Base-by-base conservation (phyloP, 345 rosid species). In the Syzygium grande region DNA sequence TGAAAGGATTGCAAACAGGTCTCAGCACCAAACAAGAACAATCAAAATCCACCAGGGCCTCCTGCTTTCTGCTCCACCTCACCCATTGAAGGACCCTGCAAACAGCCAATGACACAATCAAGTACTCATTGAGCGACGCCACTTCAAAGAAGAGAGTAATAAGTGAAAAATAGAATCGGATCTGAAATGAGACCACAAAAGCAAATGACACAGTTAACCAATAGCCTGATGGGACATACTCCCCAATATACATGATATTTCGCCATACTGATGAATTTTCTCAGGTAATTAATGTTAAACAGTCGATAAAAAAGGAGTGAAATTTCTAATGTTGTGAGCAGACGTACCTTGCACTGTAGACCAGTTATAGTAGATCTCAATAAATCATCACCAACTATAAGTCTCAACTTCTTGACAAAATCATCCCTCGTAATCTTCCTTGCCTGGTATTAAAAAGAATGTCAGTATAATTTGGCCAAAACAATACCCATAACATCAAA, bases 351-450 rank as follows among this genome's bases (percentile, higher is more conserved):
- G 93, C 93, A 86, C 43, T 94, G 99, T 85, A 98, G 96, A 88
- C 93, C 89, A 56, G 93, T 95, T 91, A 97, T 95, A 1, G 98
- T 95, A 30, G 98, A 93, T 89, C 95, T 93, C 88, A 97, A 92
- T 83, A 97, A 89, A 83, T 53, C 87, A 91, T 97, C 99, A 59
- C 99, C 99, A n/a, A 95, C 96, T 49, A 92, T 87, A 88, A 90
- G 86, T 80, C 99, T 91, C 91, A 97, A 88, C 85, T 90, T 95
- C 88, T 90, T 94, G 86, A 97, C 97, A 90, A 97, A 96, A 38
- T 95, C 97, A 1, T 91, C 95, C 52, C 98, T 89, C 14, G 89
- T 94, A 34, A 96, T 90, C 89, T 90, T 91, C 89, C 94, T 95
- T 2, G 88, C 94, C 99, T 97, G 92, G 87, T 29, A 84, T 49